Percentiles rank a stretch among this genome's conserved stretches.
These are phyloP conservation scores for Boletus tomentosulus DNA, from an alignment of 768 basidiomycete species.

Conservation along the genomic window DNA sequence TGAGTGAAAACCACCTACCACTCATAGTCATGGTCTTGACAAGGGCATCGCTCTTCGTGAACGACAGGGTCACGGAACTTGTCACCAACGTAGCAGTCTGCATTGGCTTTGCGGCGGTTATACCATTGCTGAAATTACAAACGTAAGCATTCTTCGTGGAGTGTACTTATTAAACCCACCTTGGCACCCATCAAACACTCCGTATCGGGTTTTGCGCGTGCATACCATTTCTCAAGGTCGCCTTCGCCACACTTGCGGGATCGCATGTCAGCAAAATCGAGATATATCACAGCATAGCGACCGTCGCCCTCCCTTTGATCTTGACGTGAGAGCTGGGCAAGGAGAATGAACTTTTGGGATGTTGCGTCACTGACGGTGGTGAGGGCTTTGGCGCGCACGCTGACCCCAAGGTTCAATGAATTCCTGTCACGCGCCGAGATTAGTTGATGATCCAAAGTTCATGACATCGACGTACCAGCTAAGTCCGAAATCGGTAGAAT, in stretches of 20 bases:
- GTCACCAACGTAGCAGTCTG: constrained; percentile 85
- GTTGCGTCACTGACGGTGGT: constrained; percentile 93
- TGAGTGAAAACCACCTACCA: constrained; percentile 54
- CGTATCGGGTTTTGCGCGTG: constrained; percentile 52
- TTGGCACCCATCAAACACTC: constrained; percentile 95
- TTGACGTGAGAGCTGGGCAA: constrained; percentile 68
- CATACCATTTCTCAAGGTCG: constrained; percentile 91
- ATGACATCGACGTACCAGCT: constrained; percentile 63
- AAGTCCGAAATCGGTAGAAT: constrained; percentile 78
- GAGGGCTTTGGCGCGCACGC: constrained; percentile 68
- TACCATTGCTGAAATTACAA: constrained; percentile 82
- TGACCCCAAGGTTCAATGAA: constrained; percentile 63
- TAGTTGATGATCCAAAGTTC: not conserved
- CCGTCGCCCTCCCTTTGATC: constrained; percentile 52
- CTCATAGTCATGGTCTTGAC: constrained; percentile 87
- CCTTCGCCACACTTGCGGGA: constrained; percentile 59
- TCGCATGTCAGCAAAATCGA: constrained; percentile 77
- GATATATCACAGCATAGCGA: constrained; percentile 65
- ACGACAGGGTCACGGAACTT: constrained; percentile 85
- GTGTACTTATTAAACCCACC: constrained; percentile 39
- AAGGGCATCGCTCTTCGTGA: constrained; percentile 79
- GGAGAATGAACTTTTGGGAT: constrained; percentile 90
- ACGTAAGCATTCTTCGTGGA: not conserved
- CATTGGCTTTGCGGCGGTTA: constrained; percentile 72
- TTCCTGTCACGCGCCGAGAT: constrained; percentile 45